phyloP scores from a whole-genome alignment of 768 basidiomycete genomes.

The Ramaria sp. region DNA sequence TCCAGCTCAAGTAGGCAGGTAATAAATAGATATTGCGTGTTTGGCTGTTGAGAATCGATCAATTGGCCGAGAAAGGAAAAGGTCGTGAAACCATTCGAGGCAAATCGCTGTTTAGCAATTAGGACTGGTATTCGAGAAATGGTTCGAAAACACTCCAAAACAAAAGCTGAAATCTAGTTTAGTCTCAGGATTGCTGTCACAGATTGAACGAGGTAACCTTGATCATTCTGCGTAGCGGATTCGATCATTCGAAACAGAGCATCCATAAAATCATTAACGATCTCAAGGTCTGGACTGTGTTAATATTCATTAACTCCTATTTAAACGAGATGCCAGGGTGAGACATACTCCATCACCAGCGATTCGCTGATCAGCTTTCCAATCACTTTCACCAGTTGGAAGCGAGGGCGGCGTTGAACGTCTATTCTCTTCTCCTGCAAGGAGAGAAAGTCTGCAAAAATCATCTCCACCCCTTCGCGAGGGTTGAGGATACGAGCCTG shows the following conservation, averaged over 20 bases:
- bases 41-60: conserved; percentile 44
- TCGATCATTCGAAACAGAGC: neutral
- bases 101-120: conserved; percentile 1
- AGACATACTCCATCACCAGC: neutral
- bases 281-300: no score
- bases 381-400: neutral
- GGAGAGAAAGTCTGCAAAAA: neutral
- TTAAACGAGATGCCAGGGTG: no score
- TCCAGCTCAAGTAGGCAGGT: conserved; percentile 50
- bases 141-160: conserved; percentile 25
- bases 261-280: neutral
- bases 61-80: conserved; percentile 33
- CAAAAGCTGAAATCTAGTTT: conserved; percentile 16
- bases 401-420: neutral
- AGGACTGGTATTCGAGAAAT: conserved; percentile 16
- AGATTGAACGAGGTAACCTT: neutral
- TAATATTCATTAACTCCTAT: neutral
- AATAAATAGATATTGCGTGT: conserved; percentile 58
- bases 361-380: neutral
- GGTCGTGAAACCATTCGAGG: neutral
- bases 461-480: neutral
- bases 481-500: neutral
- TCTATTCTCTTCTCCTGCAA: neutral
- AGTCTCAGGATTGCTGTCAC: neutral
- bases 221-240: neutral